phyloP scores from a whole-genome alignment of 2,329 filamentous ascomycete genomes.

The Cladosporium sp. region DNA sequence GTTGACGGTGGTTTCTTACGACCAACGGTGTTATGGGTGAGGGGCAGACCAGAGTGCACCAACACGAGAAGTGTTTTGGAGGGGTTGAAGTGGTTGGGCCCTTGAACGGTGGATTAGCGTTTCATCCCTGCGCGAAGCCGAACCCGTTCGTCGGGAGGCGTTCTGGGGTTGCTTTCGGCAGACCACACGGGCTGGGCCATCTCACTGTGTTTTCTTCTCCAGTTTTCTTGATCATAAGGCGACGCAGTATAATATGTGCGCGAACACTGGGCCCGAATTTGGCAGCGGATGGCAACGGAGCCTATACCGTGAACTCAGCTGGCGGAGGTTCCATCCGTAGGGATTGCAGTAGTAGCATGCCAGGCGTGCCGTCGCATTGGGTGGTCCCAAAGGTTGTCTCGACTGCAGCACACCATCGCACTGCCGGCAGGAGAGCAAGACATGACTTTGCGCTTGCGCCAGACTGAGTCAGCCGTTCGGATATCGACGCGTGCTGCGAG shows the following conservation, averaged over 20 bases:
- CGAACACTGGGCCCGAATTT: too few relatives aligned
- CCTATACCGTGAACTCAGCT: neutral
- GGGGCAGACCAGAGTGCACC: neutral
- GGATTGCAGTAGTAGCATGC: neutral
- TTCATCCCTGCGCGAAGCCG: constrained; percentile 4
- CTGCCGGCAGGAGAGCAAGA: constrained; percentile 1
- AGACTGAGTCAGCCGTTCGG: neutral
- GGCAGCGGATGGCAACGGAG: neutral
- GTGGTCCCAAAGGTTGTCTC: neutral
- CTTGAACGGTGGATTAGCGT: neutral
- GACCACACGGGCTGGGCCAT: neutral
- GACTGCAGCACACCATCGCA: neutral
- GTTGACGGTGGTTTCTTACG: neutral
- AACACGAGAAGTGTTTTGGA: neutral
- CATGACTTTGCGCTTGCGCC: neutral
- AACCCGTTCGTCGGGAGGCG: constrained; percentile 3
- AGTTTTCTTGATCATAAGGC: neutral
- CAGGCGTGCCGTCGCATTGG: too few relatives aligned
- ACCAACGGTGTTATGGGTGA: neutral
- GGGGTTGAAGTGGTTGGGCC: neutral
- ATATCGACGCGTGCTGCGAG: neutral
- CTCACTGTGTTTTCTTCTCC: neutral
- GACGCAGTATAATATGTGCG: neutral
- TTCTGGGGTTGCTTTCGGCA: constrained; percentile 5
- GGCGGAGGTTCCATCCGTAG: neutral